Evolutionary conservation across 495 filamentous ascomycete species (phyloP), one percentile per base, ranked within the genome.

Genomic region (Elasticomyces elasticus): DNA sequence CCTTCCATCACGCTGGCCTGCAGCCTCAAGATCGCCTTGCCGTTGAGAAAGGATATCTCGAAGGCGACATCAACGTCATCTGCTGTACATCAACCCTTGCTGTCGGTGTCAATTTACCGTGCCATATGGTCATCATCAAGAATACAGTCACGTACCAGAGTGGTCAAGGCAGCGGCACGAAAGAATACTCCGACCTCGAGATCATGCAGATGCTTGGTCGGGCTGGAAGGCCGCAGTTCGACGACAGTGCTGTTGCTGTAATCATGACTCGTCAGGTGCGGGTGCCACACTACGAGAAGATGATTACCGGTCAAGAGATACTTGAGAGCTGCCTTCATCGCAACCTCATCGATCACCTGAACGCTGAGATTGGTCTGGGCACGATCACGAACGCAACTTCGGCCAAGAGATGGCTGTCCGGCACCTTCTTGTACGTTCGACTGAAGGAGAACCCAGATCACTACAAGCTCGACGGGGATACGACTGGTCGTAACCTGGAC

Each of bases 141-240:
- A 89, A 89, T 26, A 96, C 91, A 0, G 78, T 85, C 20, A 74
- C 78, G 4, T 98, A 81, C 68, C 74, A 79, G 37, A 42, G 19
- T 37, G 13, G 22, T 3, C 13, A 6, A 20, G 79, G 84, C 46
- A 76, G 73, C 52, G 68, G 77, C 52, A 66, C 78, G 19, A 77
- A 82, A 48, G 89, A 98, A 65, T 95, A 92, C 59, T 81, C 86
- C 0, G 90, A 96, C 64, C 72, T 98, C 17, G 92, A 98, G 60
- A 79, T 98, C 55, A 96, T 95, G 87, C 92, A 98, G 65, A 98
- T 98, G 92, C 77, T 97, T 26, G 92, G 92, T 22, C 83, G 92
- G 46, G 91, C 92, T 31, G 92, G 92, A 0, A 76, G 92, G 2
- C 92, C 92, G 1, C 92, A 98, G 67, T 98, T 94, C 58, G 92